These are phyloP conservation scores for Endothia cerciana DNA, from an alignment of 2,329 filamentous ascomycete species.

Conservation along the genomic window DNA sequence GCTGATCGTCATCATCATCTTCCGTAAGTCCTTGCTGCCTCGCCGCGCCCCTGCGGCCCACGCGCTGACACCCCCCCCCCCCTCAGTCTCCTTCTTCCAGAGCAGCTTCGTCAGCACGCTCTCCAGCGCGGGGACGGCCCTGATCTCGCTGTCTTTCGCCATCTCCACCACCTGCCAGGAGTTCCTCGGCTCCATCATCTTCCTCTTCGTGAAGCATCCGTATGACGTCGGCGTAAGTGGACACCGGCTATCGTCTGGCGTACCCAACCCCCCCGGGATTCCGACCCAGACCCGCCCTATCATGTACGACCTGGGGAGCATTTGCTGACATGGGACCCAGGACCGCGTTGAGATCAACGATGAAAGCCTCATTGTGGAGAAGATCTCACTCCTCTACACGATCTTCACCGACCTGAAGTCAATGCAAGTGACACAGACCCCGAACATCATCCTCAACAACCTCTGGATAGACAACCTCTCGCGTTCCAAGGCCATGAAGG, in stretches of 20 bases:
- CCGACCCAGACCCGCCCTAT: no score
- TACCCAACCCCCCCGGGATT: no score
- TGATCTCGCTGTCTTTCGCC: slow-evolving; percentile 95
- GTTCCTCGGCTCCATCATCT: slow-evolving; percentile 97
- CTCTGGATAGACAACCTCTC: slow-evolving; percentile 96
- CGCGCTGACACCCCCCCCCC: slow-evolving; percentile 27
- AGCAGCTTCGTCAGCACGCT: slow-evolving; percentile 83
- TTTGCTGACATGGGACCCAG: slow-evolving; percentile 1
- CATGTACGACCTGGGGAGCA: no score
- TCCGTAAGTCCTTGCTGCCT: slow-evolving; percentile 59
- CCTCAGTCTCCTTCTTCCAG: slow-evolving; percentile 80
- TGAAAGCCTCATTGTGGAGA: slow-evolving; percentile 80
- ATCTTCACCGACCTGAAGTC: slow-evolving; percentile 85
- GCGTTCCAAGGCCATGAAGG: slow-evolving; percentile 89
- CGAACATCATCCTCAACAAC: slow-evolving; percentile 89
- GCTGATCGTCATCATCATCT: slow-evolving; percentile 81
- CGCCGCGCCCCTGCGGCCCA: no score
- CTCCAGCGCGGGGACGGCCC: slow-evolving; percentile 85
- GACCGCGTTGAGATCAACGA: slow-evolving; percentile 83
- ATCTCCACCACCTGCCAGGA: slow-evolving; percentile 92
- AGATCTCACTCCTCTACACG: slow-evolving; percentile 91
- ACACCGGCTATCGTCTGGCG: not conserved
- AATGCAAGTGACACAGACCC: slow-evolving; percentile 76
- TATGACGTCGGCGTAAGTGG: slow-evolving; percentile 75
- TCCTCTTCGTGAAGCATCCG: slow-evolving; percentile 97